Base-by-base conservation (phyloP, 164 flowering plant species). In the Nelumbo lutea region DNA sequence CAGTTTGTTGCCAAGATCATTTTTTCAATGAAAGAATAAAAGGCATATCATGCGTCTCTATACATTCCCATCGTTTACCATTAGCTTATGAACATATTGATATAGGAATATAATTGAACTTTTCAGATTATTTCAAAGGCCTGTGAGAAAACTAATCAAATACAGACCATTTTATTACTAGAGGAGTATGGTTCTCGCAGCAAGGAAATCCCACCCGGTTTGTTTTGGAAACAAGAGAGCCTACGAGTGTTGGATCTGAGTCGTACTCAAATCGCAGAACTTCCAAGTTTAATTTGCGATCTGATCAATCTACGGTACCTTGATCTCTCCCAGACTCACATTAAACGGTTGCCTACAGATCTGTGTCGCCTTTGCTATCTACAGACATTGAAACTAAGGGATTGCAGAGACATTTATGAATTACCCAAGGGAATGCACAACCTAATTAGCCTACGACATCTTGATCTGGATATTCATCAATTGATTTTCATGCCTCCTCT, bases 371-470 rank as follows among this genome's bases (percentile, higher is more conserved):
- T n/a, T n/a, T n/a, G n/a, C n/a, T n/a, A n/a, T n/a, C n/a, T n/a
- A n/a, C n/a, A n/a, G n/a, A n/a, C n/a, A n/a, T n/a, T n/a, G n/a
- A n/a, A n/a, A n/a, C n/a, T n/a, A n/a, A n/a, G n/a, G n/a, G n/a
- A n/a, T n/a, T n/a, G n/a, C n/a, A n/a, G n/a, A n/a, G n/a, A n/a
- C n/a, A n/a, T n/a, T n/a, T n/a, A n/a, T 9, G 64, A 8, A 10
- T 42, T 57, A n/a, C 65, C 65, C 10, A 48, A 10, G 59, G 65
- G 42, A 11, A 40, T 70, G 44, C 5, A 27, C 5, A 45, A 39
- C 7, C 58, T 70, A 50, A 64, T 51, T 14, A 64, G 58, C 7
- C 59, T 64, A 57, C 44, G 42, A 10, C 48, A 27, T 57, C 53
- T 70, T 13, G 45, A 64, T 39, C 38, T 53, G n/a, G 57, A 64